Evolutionary conservation across 768 basidiomycete genomes (phyloP), one percentile per base, ranked within the genome.

Genomic region (Paxillus involutus): DNA sequence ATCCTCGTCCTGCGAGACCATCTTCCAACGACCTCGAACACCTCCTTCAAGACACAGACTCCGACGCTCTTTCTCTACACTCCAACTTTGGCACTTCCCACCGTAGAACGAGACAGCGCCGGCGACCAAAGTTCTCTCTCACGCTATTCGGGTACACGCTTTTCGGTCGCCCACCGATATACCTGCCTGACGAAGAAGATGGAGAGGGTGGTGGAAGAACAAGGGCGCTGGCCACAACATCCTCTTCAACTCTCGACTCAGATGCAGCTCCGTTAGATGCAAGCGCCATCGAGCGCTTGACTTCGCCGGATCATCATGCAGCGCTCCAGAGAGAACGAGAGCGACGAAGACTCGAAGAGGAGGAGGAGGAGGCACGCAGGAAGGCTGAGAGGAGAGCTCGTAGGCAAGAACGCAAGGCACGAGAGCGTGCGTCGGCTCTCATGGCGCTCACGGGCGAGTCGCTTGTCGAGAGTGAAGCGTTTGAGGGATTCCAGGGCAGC

Each of bases 401-500:
- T 35, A 66, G 80, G 49, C 65, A 72, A 32, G 79, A 81, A 59
- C 73, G 75, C 37, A 79, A 73, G 55, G 79, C 77, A 60, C 62
- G 74, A 33, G 77, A 75, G 53, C 65, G 73, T 13, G 71, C 73
- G 8, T 35, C 51, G 10, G 49, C 64, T 1, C 44, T 68, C 2
- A 63, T 74, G 58, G 64, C 75, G 4, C 62, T 77, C 2, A 75
- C 71, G 37, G 70, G 63, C 9, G 68, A 55, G 12, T 40, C 56
- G 2, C 63, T 19, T 7, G 52, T 47, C 14, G 63, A 67, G 13
- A 66, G 11, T 1, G 76, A 71, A 5, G 73, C 75, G 12, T 87
- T 89, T 54, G 85, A 89, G 61, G 86, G 85, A 0, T 88, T 87
- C 69, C 85, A 80, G 56, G 86, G 84, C 7, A 79, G 81, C 56